Base-by-base conservation (phyloP, 352 stramenopile genomes). In the Pythium grandisporangium region DNA sequence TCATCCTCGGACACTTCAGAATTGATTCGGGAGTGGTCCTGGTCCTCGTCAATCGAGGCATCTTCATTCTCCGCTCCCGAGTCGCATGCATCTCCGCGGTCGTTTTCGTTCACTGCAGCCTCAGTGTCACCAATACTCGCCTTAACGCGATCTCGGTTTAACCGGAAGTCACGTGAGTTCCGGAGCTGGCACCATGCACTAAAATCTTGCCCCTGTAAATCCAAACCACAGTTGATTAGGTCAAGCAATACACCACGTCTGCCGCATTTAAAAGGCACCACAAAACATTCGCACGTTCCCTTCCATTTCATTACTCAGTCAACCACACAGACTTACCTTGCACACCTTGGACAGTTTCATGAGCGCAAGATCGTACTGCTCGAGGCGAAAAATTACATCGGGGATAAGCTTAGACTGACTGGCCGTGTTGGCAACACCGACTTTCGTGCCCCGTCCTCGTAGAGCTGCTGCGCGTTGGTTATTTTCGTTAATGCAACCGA, bases 261-360 rank as follows among this genome's bases (percentile, higher is more conserved):
- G n/a, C n/a, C n/a, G n/a, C n/a, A n/a, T 43, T 40, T 27, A 22
- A 40, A n/a, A 34, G n/a, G 10, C 3, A 30, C 4, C 29, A 51
- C 26, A 20, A 11, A 23, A 37, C n/a, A 3, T 2, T 37, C 5
- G 42, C 17, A 41, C n/a, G 14, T 33, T 33, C 3, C 6, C 4
- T 24, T 20, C 22, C n/a, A n/a, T n/a, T n/a, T n/a, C n/a, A n/a
- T n/a, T n/a, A n/a, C n/a, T n/a, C n/a, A n/a, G n/a, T n/a, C n/a
- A n/a, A n/a, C n/a, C n/a, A n/a, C n/a, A n/a, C n/a, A n/a, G n/a
- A 40, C 45, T 33, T 23, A 77, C 65, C 55, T 68, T 75, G 48
- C 60, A 82, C 5, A 81, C 26, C 45, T 82, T 81, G 4, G 70
- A 83, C 4, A 86, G 58, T 23, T 73, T 74, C 37, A 86, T 80